These are phyloP conservation scores for Trichocladium uniseriatum DNA, from an alignment of 495 filamentous ascomycete genomes.

Conservation along the genomic window DNA sequence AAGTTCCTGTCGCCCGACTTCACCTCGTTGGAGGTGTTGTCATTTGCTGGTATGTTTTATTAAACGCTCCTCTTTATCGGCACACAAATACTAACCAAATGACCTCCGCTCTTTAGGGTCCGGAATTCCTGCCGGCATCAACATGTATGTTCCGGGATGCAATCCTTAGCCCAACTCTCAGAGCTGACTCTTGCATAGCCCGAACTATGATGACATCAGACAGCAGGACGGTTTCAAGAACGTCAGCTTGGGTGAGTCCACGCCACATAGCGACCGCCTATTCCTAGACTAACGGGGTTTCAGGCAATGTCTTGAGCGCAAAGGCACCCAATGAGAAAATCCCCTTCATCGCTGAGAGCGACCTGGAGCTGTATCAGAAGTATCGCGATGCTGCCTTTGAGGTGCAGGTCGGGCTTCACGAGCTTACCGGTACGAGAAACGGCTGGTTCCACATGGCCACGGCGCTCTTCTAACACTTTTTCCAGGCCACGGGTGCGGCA, in stretches of 20 bases:
- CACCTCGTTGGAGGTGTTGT: constrained; percentile 68
- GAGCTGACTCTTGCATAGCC: constrained; percentile 48
- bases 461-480: neutral
- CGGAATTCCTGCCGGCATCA: constrained; percentile 73
- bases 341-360: constrained; percentile 70
- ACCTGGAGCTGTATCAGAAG: constrained; percentile 66
- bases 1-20: constrained; percentile 92
- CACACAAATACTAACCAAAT: neutral
- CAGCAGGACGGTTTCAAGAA: constrained; percentile 98
- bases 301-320: constrained; percentile 83
- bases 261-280: neutral
- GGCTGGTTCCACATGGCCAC: neutral
- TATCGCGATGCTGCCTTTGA: constrained; percentile 84
- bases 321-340: constrained; percentile 84
- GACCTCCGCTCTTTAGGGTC: constrained; percentile 41
- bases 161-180: neutral
- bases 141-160: constrained; percentile 28
- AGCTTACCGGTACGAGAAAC: constrained; percentile 60
- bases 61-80: neutral
- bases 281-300: constrained; percentile 30
- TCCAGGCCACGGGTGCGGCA: constrained; percentile 76
- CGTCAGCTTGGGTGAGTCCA: constrained; percentile 40
- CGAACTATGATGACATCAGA: constrained; percentile 91
- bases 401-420: constrained; percentile 91
- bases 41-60: constrained; percentile 30